phyloP scores from a whole-genome alignment of 2,329 filamentous ascomycete species.

The Tolypocladium ovalisporum region DNA sequence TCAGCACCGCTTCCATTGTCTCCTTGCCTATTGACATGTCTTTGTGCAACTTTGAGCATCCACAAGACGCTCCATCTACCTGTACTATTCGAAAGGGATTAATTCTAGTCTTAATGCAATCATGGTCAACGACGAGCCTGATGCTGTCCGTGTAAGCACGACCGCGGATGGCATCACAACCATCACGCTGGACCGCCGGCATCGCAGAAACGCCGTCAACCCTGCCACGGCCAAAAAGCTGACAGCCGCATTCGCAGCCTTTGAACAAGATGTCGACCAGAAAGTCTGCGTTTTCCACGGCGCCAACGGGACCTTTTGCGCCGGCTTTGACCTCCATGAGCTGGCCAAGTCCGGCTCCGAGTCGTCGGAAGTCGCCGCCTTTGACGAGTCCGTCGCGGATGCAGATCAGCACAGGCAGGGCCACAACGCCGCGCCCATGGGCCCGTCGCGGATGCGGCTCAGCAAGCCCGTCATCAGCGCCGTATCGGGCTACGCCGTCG shows the following conservation, averaged over 20 bases:
- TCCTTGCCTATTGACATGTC: not conserved
- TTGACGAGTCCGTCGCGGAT: not conserved
- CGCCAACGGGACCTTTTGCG: conserved; percentile 35
- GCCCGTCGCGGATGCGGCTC: conserved; percentile 36
- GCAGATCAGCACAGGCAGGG: conserved; percentile 2
- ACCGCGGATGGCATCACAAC: conserved; percentile 33
- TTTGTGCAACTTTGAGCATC: not conserved
- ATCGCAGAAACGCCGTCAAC: conserved; percentile 42
- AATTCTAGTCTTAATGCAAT: not conserved
- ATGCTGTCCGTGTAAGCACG: not conserved
- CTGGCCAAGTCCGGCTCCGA: conserved; percentile 15
- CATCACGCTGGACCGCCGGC: conserved; percentile 42
- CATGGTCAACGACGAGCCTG: not conserved
- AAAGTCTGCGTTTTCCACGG: conserved; percentile 42
- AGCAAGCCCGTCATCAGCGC: conserved; percentile 41
- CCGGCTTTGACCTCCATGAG: conserved; percentile 39
- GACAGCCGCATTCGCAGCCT: conserved; percentile 33
- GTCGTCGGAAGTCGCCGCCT: conserved; percentile 4
- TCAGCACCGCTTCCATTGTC: no score
- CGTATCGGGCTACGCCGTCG: conserved; percentile 41
- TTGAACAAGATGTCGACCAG: conserved; percentile 36
- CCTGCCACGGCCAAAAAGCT: conserved; percentile 34
- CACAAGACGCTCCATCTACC: no score
- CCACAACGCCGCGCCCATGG: conserved; percentile 33
- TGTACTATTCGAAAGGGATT: not conserved